Conservation (phyloP, 2,329 filamentous ascomycete genomes). For the Calonectria crousiana region DNA sequence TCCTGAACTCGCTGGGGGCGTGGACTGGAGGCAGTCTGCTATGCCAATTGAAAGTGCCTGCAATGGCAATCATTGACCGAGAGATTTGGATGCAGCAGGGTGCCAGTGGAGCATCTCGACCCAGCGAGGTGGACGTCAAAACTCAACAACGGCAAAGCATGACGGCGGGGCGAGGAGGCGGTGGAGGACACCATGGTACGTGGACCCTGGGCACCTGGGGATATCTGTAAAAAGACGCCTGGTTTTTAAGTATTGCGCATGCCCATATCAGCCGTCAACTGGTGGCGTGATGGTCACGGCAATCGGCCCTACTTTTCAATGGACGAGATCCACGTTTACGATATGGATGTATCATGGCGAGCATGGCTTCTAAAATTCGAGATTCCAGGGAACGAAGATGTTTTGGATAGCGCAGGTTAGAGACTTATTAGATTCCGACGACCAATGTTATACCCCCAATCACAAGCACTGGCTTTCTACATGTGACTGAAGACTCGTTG, state of each 20-base stretch:
- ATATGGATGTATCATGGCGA: constrained; percentile 17
- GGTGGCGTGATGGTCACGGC: constrained; percentile 23
- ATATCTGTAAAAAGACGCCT: constrained; percentile 51
- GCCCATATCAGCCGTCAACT: background rate
- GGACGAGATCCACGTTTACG: constrained; percentile 18
- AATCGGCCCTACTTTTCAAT: constrained; percentile 18
- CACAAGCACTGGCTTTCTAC: constrained; percentile 2
- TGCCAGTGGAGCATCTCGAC: constrained; percentile 69
- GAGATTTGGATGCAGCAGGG: constrained; percentile 80
- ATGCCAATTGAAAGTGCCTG: constrained; percentile 75
- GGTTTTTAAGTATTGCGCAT: constrained; percentile 1
- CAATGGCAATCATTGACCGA: constrained; percentile 77
- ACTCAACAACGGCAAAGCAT: constrained; percentile 74
- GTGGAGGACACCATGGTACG: constrained; percentile 56
- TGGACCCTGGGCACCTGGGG: constrained; percentile 77
- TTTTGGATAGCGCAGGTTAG: background rate
- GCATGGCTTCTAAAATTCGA: background rate
- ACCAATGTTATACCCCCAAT: constrained; percentile 31
- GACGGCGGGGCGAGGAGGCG: constrained; percentile 60
- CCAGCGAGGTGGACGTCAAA: constrained; percentile 70
- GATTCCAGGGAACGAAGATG: background rate
- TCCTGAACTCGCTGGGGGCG: constrained; percentile 76
- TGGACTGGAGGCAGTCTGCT: constrained; percentile 82
- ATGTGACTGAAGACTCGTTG: constrained; percentile 15
- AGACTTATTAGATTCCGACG: constrained; percentile 20